Evolutionary conservation across 371 early-diverging fungal genomes (phyloP).

Genomic region (Mucor lusitanicus): DNA sequence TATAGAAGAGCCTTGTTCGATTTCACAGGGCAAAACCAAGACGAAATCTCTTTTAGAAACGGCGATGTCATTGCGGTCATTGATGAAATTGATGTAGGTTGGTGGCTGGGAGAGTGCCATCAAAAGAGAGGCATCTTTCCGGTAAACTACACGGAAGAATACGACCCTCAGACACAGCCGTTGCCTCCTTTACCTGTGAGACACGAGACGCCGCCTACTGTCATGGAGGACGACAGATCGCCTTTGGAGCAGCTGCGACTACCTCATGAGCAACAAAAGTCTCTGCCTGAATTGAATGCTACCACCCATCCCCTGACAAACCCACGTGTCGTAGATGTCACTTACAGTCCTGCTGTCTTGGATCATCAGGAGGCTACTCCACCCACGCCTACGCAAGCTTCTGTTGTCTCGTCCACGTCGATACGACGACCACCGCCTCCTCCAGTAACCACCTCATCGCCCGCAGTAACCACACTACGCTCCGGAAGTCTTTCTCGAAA

Average conservation of each 20-base stretch:
- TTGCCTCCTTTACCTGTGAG: neutral
- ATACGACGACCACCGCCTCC: slow-evolving; percentile 14
- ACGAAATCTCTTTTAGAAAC: slow-evolving; percentile 68
- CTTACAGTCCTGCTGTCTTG: neutral
- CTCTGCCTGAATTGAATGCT: neutral
- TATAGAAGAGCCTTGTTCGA: slow-evolving; percentile 59
- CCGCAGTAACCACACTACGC: neutral
- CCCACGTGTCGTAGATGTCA: neutral
- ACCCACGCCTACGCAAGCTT: neutral
- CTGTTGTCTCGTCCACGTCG: neutral
- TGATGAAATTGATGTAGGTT: slow-evolving; percentile 81
- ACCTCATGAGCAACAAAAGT: neutral
- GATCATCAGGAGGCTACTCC: neutral
- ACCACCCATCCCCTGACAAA: neutral
- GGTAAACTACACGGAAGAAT: slow-evolving; percentile 72
- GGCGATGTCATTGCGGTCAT: slow-evolving; percentile 77
- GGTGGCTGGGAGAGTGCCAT: slow-evolving; percentile 85
- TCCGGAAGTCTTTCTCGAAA: slow-evolving; percentile 5
- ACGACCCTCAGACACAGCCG: neutral
- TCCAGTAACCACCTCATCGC: slow-evolving; percentile 4
- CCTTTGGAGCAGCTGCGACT: neutral
- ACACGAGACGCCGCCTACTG: neutral
- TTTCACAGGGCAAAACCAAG: slow-evolving; percentile 66
- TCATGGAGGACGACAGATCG: neutral
- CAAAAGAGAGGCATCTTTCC: slow-evolving; percentile 76